These are phyloP conservation scores for Leccinum subtestaceum DNA, from an alignment of 768 basidiomycete species.

Conservation along the genomic window DNA sequence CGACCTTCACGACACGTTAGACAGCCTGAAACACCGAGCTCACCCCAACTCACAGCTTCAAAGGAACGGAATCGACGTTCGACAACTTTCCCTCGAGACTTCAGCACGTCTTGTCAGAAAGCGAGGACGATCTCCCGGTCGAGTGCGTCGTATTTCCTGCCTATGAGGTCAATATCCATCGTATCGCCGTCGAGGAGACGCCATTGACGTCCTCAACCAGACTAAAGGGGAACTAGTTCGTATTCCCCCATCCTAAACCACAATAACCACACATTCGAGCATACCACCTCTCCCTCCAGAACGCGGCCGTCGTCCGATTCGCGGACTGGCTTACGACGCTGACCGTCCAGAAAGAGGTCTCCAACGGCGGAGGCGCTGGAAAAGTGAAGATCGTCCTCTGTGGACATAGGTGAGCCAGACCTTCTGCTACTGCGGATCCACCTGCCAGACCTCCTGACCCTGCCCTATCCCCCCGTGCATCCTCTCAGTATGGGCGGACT, in stretches of 20 bases:
- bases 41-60: slow-evolving; percentile 38
- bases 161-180: slow-evolving; percentile 62
- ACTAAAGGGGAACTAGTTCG: slow-evolving; percentile 88
- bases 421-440: background rate
- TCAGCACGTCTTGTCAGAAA: slow-evolving; percentile 70
- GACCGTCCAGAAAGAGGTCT: slow-evolving; percentile 81
- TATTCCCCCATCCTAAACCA: slow-evolving; percentile 9
- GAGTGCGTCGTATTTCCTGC: slow-evolving; percentile 85
- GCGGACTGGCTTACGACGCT: slow-evolving; percentile 91
- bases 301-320: slow-evolving; percentile 78
- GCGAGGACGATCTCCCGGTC: slow-evolving; percentile 50
- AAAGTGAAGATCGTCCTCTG: slow-evolving; percentile 79
- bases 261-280: background rate
- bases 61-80: slow-evolving; percentile 70
- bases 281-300: slow-evolving; percentile 40
- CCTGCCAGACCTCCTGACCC: background rate
- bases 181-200: background rate
- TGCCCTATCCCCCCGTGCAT: background rate
- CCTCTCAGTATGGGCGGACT: slow-evolving; percentile 86
- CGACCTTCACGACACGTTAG: slow-evolving; percentile 12
- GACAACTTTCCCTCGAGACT: slow-evolving; percentile 75
- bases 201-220: slow-evolving; percentile 37
- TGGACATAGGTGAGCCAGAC: slow-evolving; percentile 69
- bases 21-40: background rate
- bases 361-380: slow-evolving; percentile 71